phyloP scores from a whole-genome alignment of 805 yeast species.

The Lipomyces chichibuensis region DNA sequence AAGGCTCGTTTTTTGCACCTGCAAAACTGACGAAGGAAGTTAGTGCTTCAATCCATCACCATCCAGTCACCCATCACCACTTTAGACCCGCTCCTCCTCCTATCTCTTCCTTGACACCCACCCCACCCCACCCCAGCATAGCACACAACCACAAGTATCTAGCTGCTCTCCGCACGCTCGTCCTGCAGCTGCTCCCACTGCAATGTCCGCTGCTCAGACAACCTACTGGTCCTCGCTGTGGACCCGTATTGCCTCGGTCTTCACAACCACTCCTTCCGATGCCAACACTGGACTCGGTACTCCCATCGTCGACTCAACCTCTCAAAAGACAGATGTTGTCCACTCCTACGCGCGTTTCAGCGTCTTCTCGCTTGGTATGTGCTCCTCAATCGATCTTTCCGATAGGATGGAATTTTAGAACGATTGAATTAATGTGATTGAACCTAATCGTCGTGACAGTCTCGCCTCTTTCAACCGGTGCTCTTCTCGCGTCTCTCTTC shows the following conservation, averaged over 20 bases:
- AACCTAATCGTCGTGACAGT: neutral
- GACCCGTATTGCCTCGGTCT: neutral
- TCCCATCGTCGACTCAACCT: neutral
- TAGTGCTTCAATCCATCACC: neutral
- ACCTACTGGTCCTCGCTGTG: conserved; percentile 8
- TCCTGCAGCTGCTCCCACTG: neutral
- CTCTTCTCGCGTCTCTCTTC: conserved; percentile 4
- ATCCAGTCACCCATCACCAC: conserved; percentile 15
- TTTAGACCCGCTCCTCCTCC: conserved; percentile 5
- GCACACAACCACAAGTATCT: neutral
- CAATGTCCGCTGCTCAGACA: conserved; percentile 2
- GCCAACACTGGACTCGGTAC: neutral
- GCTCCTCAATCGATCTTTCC: neutral
- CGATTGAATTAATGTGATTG: neutral
- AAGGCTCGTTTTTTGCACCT: neutral
- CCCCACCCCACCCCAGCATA: conserved; percentile 4
- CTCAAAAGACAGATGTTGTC: neutral
- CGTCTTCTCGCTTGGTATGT: conserved; percentile 6
- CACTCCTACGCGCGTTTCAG: neutral
- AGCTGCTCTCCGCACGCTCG: neutral
- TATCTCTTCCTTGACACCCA: conserved; percentile 8
- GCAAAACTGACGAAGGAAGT: no score
- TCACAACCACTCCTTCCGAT: neutral
- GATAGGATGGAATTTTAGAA: neutral
- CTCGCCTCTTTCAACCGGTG: conserved; percentile 4